These are phyloP conservation scores for Talaromyces trachyspermus DNA, from an alignment of 495 filamentous ascomycete species.

Conservation along the genomic window DNA sequence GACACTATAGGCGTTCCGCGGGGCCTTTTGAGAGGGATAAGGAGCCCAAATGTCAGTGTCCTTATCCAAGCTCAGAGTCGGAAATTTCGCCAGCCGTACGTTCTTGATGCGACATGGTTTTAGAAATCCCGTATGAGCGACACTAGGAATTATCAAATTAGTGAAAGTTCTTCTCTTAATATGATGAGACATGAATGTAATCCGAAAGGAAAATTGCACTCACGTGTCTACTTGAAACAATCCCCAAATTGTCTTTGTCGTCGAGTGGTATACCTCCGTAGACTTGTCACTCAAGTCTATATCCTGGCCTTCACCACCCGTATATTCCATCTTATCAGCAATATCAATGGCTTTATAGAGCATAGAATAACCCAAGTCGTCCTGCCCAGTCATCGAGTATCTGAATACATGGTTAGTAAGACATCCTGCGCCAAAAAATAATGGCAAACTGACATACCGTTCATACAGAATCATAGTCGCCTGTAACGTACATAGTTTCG, in stretches of 20 bases:
- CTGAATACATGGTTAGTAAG: slow-evolving; percentile 11
- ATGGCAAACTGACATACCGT: slow-evolving; percentile 14
- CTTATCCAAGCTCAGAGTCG: slow-evolving; percentile 12
- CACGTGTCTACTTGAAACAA: slow-evolving; percentile 41
- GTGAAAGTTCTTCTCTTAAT: neutral
- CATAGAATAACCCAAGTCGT: slow-evolving; percentile 37
- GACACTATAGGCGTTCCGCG: slow-evolving; percentile 24
- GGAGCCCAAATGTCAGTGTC: slow-evolving; percentile 23
- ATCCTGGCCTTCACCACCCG: slow-evolving; percentile 24
- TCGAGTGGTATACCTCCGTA: slow-evolving; percentile 11
- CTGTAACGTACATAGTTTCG: slow-evolving; percentile 31
- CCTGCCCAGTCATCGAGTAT: slow-evolving; percentile 35
- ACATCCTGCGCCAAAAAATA: neutral
- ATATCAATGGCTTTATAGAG: slow-evolving; percentile 35
- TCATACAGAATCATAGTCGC: slow-evolving; percentile 37
- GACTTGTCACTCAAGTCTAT: slow-evolving; percentile 17
- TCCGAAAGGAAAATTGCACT: slow-evolving; percentile 8
- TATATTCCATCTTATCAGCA: slow-evolving; percentile 29
- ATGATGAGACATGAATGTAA: neutral
- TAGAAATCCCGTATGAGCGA: slow-evolving; percentile 36
- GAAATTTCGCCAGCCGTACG: slow-evolving; percentile 26
- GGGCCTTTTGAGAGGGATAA: slow-evolving; percentile 31
- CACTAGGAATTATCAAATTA: slow-evolving; percentile 14
- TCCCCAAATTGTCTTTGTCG: slow-evolving; percentile 34
- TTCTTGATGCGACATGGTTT: slow-evolving; percentile 30